Evolutionary conservation across 257 asterid genomes (phyloP), one percentile per base, ranked within the genome.

Genomic region (Haberlea rhodopensis): DNA sequence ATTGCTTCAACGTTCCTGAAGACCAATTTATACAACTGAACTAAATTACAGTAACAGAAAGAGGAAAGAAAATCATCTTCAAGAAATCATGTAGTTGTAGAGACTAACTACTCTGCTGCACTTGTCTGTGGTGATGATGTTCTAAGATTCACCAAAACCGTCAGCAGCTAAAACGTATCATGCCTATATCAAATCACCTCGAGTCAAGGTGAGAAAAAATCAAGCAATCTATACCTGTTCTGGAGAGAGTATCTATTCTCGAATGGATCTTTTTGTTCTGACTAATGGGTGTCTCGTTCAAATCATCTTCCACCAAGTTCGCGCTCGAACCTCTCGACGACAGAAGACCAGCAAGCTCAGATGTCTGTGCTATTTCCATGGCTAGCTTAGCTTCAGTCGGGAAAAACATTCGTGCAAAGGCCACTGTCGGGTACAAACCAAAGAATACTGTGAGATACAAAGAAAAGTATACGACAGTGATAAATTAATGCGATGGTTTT

Each of bases 341-440:
- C 68, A 82, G 63, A 67, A 81, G 85, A 51, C 78, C 76, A 4
- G 79, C 80, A 27, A 76, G 74, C 68, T 76, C 85, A 19, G 82
- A 70, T 49, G 87, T 74, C 82, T 87, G 79, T 21, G 95, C 95
- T 57, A 82, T 87, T 32, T 87, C 86, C 95, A 87, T 84, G 56
- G 90, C 90, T 60, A 87, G 63, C 75, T 85, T 87, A 16, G 92
- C 95, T 81, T 87, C 95, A 13, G 90, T 75, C 6, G 95, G 95
- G 83, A 85, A 87, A 66, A 87, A 75, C 78, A 82, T 78, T 5
- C 79, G 78, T 2, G 92, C 95, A 76, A 81, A 79, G 15, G 92
- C 82, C 81, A 85, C 92, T 87, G 85, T 0, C 46, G 63, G 24
- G 52, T 54, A 69, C 21, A 75, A 32, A 31, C 25, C n/a, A 0